Conservation (phyloP, 1,284 basidiomycete species). For the Inonotus hispidus region DNA sequence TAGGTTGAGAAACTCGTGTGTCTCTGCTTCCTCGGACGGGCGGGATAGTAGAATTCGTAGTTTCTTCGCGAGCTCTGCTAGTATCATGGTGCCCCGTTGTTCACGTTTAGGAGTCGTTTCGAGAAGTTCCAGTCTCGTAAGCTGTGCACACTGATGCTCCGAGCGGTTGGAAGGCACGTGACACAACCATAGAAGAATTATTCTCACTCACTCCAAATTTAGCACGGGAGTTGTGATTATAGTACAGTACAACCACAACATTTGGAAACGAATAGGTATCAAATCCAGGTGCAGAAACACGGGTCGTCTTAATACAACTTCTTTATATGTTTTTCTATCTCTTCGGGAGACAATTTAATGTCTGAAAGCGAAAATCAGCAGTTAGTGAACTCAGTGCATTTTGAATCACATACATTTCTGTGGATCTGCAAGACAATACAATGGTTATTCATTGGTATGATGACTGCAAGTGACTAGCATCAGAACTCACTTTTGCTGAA, state of each 20-base stretch:
- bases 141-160: no score
- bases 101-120: neutral
- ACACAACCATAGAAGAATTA: no score
- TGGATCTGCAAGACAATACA: constrained; percentile 48
- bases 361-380: constrained; percentile 37
- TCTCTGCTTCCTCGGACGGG: neutral
- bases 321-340: constrained; percentile 65
- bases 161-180: no score
- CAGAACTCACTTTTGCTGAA: constrained; percentile 70
- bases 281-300: no score
- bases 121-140: neutral
- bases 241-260: no score
- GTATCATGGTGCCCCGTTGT: neutral
- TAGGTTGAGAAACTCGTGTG: constrained; percentile 35
- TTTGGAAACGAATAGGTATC: no score
- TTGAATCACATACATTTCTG: constrained; percentile 60
- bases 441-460: neutral
- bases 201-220: no score
- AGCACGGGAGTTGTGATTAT: no score
- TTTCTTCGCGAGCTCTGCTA: constrained; percentile 11
- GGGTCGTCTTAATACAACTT: constrained; percentile 20
- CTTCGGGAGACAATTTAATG: constrained; percentile 72
- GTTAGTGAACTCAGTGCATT: neutral
- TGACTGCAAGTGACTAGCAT: constrained; percentile 1
- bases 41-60: constrained; percentile 7